Evolutionary conservation across 805 yeast species (phyloP), one percentile per base, ranked within the genome.

Genomic region (Wickerhamomyces mucosus): DNA sequence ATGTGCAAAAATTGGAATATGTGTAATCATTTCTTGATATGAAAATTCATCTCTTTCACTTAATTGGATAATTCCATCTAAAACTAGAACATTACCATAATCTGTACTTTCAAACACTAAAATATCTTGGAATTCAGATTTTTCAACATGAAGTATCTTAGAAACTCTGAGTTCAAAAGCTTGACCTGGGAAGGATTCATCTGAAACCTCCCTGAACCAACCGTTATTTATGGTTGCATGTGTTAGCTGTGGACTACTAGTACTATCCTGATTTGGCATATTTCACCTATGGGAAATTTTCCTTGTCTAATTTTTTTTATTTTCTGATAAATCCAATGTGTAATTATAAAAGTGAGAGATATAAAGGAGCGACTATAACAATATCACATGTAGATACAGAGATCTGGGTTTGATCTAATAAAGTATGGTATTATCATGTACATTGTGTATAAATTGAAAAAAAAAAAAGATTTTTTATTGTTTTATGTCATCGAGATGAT

Each of bases 31-130:
- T 53, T 86, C 96, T 59, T 86, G 96, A 56, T 86, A 86, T 10
- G 95, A 85, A 56, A 83, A 86, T 55, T 86, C 96, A 56, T 88
- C 96, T 36, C 85, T 65, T 53, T 88, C 96, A 1, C 95, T 80
- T 40, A 86, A 86, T 59, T 86, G 96, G 34, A 86, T 72, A 19
- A 83, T 83, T 7, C 95, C 95, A 54, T 88, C 95, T 24, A 86
- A 65, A 0, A 84, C 95, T 27, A 86, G 63, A 7, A 88, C 96
- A 50, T 85, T 86, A 18, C 96, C 96, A 49, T 77, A 86, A 29
- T 69, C 65, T 11, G 75, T 59, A 31, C 88, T 77, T 49, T 78
- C 67, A 55, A 86, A 88, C 14, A 86, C 78, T 29, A 85, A 63
- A 22, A 49, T 48, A 50, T 85, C 95, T 58, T 86, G 96, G 58